Evolutionary conservation across 148 eudicot genomes (phyloP).

Genomic region (Euryodendron excelsum): DNA sequence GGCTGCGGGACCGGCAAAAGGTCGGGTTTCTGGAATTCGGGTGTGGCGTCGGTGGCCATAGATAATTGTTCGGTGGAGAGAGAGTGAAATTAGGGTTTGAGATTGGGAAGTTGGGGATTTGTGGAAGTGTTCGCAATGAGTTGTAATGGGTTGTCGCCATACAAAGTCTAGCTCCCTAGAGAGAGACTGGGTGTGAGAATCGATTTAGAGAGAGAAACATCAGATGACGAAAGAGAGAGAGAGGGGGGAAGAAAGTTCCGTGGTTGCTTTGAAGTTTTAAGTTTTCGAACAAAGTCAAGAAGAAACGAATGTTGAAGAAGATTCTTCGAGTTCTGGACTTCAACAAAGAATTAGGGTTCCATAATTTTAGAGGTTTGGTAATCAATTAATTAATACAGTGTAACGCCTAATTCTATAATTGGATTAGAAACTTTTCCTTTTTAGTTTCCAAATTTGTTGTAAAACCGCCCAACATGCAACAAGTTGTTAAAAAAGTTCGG

Average conservation of each 20-base stretch:
- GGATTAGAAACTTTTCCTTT: too few species aligned
- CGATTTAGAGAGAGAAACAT: neutral
- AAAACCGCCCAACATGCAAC: too few species aligned
- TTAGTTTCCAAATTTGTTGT: too few species aligned
- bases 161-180: neutral
- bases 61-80: neutral
- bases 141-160: conserved; percentile 15
- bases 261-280: neutral
- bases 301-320: too few species aligned
- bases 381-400: too few species aligned
- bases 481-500: too few species aligned
- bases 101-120: conserved; percentile 15
- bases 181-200: neutral
- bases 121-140: neutral
- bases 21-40: conserved; percentile 58
- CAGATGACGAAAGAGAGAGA: neutral
- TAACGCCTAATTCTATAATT: too few species aligned
- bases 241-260: neutral
- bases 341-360: too few species aligned
- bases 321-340: too few species aligned
- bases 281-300: neutral
- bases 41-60: conserved; percentile 49
- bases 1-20: conserved; percentile 43
- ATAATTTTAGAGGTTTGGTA: too few species aligned
- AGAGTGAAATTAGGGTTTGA: conserved; percentile 15